phyloP scores from a whole-genome alignment of 129 eudicot species.

The Mikania micrantha region DNA sequence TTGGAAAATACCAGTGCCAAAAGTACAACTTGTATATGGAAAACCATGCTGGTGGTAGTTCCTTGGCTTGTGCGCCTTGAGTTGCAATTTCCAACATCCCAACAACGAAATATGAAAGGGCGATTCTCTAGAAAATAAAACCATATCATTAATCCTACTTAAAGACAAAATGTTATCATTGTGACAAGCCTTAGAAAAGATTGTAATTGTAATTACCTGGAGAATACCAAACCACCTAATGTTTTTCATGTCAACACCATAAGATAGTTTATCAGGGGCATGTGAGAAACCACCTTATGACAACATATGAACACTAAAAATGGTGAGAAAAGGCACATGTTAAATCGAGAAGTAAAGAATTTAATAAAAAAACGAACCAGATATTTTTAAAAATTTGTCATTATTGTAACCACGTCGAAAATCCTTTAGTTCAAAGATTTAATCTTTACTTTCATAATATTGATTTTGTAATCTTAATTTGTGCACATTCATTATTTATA shows the following conservation, averaged over 20 bases:
- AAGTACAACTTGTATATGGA: constrained; percentile 54
- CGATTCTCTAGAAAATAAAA: constrained; percentile 58
- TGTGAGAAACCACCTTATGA: constrained; percentile 69
- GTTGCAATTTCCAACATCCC: constrained; percentile 63
- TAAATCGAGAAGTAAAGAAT: background rate
- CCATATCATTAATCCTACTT: background rate
- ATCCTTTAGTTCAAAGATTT: background rate
- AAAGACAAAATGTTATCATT: background rate
- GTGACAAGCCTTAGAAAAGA: background rate
- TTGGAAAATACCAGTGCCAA: constrained; percentile 59
- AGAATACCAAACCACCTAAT: constrained; percentile 88
- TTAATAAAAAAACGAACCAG: background rate
- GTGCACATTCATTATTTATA: background rate
- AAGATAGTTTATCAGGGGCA: constrained; percentile 65
- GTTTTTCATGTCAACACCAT: constrained; percentile 77
- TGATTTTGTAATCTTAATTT: background rate
- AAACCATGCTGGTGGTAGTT: constrained; percentile 30
- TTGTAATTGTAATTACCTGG: constrained; percentile 45
- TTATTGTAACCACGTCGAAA: background rate
- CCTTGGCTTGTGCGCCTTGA: constrained; percentile 32
- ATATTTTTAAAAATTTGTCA: background rate
- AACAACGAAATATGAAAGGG: constrained; percentile 70
- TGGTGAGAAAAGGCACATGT: background rate
- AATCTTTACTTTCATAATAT: background rate
- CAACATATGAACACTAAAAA: constrained; percentile 4